Evolutionary conservation across 2,329 filamentous ascomycete genomes (phyloP), one percentile per base, ranked within the genome.

Genomic region (Aspergillus quadrilineatus): DNA sequence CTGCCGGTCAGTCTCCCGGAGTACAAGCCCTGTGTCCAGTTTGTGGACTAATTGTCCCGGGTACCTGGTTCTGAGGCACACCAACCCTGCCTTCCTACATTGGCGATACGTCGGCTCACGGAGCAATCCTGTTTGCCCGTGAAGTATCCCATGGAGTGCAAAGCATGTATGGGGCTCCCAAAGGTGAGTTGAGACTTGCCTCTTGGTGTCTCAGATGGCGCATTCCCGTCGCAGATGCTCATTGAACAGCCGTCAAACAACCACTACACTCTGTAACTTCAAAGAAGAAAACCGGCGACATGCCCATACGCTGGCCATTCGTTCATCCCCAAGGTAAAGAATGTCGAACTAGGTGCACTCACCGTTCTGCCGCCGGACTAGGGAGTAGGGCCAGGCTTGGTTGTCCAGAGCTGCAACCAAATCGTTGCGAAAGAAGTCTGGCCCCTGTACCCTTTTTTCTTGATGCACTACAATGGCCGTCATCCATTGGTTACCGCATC

Each of bases 381-480:
- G 22, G 17, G 26, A 28, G 36, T 39, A 17, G 22, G 47, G 46
- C 7, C 32, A 32, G 15, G 30, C 8, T 41, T 49, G 47, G 34
- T 26, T 8, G 22, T 32, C 48, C 48, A 17, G 36, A 30, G 36
- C 48, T 14, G 48, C 44, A 41, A 29, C 14, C 14, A 30, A 50
- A 17, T 10, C n/a, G 12, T 41, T 50, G 36, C 36, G 28, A n/a
- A 22, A 39, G n/a, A 17, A 34, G 15, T 22, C 17, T 46, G 30
- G 42, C 9, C 14, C 50, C 34, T 46, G 50, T 42, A 52, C 45
- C 29, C 15, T 15, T 26, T 28, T 39, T 26, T 22, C 22, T 7
- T 30, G 50, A 53, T 29, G 50, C 41, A 53, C 50, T 53, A 53
- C 50, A 44, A 47, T 47, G 34, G 34, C 32, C 6, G 22, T 28